Percentiles rank a stretch among this genome's conserved stretches.
These are phyloP conservation scores for Bretschneidera sinensis DNA, from an alignment of 345 rosid genomes.

Conservation along the genomic window DNA sequence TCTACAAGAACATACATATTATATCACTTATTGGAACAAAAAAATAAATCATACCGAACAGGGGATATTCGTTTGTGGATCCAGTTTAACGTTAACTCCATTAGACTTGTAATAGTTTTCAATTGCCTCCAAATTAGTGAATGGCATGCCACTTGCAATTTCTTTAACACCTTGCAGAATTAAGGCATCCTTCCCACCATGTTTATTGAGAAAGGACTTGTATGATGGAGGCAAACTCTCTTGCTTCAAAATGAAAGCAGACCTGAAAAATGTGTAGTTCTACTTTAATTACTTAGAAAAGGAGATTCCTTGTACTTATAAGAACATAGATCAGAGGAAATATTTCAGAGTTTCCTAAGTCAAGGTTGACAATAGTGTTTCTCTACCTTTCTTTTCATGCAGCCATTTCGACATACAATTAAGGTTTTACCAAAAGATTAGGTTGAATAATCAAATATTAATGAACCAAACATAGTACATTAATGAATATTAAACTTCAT, in stretches of 20 bases:
- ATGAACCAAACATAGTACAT: too few relatives aligned
- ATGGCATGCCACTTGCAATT: conserved; percentile 56
- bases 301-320: too few relatives aligned
- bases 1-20: conserved; percentile 4
- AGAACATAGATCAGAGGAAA: neutral
- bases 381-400: too few relatives aligned
- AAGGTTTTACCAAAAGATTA: too few relatives aligned
- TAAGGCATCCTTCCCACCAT: conserved; percentile 68
- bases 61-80: conserved; percentile 79
- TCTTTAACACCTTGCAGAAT: conserved; percentile 81
- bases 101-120: conserved; percentile 62
- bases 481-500: too few relatives aligned
- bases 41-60: conserved; percentile 55
- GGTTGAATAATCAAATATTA: too few relatives aligned
- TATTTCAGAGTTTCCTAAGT: neutral
- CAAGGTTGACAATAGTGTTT: too few relatives aligned
- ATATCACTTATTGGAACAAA: neutral
- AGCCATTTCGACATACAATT: too few relatives aligned
- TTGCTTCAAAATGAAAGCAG: conserved; percentile 84
- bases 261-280: conserved; percentile 39
- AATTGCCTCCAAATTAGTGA: conserved; percentile 59
- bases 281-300: neutral
- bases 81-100: conserved; percentile 70
- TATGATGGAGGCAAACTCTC: conserved; percentile 89
- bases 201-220: conserved; percentile 84